Conservation (phyloP, 2,329 filamentous ascomycete genomes). For the Alternaria longipes region DNA sequence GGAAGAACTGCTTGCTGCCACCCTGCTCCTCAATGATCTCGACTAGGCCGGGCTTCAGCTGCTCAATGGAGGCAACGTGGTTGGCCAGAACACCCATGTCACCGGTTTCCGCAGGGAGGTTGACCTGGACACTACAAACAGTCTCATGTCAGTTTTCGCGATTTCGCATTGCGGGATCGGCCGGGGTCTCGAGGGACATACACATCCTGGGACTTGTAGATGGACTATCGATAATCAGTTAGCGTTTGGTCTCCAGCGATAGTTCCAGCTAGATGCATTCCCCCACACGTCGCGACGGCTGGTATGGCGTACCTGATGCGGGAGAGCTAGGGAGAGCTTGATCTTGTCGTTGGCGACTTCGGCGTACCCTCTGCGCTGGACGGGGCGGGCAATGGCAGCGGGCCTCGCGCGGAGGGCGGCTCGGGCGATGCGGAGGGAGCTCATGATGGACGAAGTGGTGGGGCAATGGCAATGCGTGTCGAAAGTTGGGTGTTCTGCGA, state of each 20-base stretch:
- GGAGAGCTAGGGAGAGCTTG: conserved; percentile 96
- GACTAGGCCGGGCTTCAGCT: conserved; percentile 94
- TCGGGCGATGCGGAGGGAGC: conserved; percentile 91
- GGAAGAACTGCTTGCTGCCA: conserved; percentile 95
- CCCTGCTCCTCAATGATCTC: conserved; percentile 95
- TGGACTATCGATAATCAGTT: conserved; percentile 60
- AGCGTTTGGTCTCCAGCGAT: conserved; percentile 25
- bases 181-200: conserved; percentile 59
- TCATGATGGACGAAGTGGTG: conserved; percentile 70
- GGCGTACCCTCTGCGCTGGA: conserved; percentile 89
- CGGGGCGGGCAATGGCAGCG: conserved; percentile 75
- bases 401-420: conserved; percentile 83
- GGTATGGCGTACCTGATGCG: conserved; percentile 85
- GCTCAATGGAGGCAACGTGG: conserved; percentile 98
- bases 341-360: conserved; percentile 70
- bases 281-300: conserved; percentile 15
- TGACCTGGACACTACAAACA: conserved; percentile 85
- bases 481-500: conserved; percentile 41
- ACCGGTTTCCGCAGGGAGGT: conserved; percentile 96
- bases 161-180: conserved; percentile 31
- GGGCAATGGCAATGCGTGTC: conserved; percentile 51
- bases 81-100: conserved; percentile 99
- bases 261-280: conserved; percentile 2
- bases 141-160: conserved; percentile 42
- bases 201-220: conserved; percentile 77